phyloP scores from a whole-genome alignment of 345 rosid species.

The Camelina laxa region DNA sequence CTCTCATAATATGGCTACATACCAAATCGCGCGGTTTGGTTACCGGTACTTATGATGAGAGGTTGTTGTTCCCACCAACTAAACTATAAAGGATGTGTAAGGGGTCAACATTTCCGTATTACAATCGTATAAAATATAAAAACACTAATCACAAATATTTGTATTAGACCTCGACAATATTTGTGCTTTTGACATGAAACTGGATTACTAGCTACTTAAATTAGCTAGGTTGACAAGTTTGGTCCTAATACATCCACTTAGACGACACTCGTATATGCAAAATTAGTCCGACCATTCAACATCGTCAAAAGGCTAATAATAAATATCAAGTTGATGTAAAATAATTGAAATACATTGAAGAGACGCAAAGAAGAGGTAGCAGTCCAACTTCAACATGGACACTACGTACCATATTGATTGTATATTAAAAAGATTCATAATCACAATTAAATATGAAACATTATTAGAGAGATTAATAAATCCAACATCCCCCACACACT shows the following conservation, averaged over 20 bases:
- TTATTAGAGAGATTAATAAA: not conserved
- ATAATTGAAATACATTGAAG: not conserved
- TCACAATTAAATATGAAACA: not conserved
- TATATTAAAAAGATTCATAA: not conserved
- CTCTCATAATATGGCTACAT: no score
- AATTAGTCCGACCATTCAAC: slow-evolving; percentile 25
- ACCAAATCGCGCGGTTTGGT: no score
- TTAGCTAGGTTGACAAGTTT: no score
- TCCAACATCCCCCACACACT: not conserved
- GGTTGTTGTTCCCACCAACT: no score
- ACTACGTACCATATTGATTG: not conserved
- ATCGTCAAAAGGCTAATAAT: slow-evolving; percentile 20
- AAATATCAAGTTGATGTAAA: slow-evolving; percentile 10
- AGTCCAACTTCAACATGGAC: slow-evolving; percentile 21
- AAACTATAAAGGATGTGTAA: no score
- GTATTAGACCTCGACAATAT: no score
- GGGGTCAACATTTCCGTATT: no score
- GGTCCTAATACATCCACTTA: not conserved
- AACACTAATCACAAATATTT: no score
- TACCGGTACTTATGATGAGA: no score
- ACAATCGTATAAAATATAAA: no score
- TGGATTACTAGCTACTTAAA: no score
- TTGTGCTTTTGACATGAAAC: no score
- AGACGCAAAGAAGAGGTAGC: not conserved
- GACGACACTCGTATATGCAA: not conserved